Evolutionary conservation across 2,329 filamentous ascomycete genomes (phyloP).

Genomic region (Fusarium algeriense): DNA sequence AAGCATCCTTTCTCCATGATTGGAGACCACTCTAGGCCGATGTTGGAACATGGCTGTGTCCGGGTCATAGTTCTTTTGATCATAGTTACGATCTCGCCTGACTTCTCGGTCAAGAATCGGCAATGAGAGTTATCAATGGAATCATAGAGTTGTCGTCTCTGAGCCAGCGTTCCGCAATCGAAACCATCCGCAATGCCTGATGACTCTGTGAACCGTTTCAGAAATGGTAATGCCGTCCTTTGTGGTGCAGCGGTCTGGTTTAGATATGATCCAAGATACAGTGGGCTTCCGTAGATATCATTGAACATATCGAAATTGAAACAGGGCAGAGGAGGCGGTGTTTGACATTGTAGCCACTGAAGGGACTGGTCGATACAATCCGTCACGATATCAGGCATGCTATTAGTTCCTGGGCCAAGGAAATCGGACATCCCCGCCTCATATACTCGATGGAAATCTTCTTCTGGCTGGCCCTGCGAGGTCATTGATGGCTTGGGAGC

Average conservation of each 20-base stretch:
- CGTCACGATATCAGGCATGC: background rate
- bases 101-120: background rate
- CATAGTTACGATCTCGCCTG: background rate
- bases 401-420: too few species aligned
- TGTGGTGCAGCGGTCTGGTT: background rate
- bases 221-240: background rate
- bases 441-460: fast-evolving
- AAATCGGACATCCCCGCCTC: background rate
- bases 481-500: too few species aligned
- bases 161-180: background rate
- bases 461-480: background rate
- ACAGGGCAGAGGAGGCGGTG: background rate
- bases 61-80: background rate
- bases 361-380: background rate
- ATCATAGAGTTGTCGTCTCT: background rate
- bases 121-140: background rate
- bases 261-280: background rate
- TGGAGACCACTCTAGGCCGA: background rate
- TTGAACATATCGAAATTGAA: background rate
- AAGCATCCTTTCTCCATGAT: background rate
- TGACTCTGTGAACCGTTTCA: background rate
- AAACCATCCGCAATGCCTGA: background rate
- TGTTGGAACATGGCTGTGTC: background rate
- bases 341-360: background rate
- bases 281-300: background rate